Percentiles rank a stretch among this genome's conserved stretches.
Evolutionary conservation across 441 rosid genomes (phyloP).

Genomic region (Populus hybrid): DNA sequence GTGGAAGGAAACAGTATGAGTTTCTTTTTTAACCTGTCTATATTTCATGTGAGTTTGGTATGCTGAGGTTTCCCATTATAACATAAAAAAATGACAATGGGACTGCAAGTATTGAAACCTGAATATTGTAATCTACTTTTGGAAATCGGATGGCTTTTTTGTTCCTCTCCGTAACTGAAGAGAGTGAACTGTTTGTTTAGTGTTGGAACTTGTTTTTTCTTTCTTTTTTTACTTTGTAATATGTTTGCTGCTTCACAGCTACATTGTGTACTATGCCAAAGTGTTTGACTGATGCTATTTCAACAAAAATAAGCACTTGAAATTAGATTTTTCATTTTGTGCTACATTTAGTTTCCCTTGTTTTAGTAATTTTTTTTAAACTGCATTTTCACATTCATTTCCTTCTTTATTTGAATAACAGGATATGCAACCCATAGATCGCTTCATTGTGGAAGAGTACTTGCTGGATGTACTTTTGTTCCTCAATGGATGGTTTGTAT

Average conservation of each 20-base stretch:
- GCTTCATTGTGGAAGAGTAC: conserved; percentile 94
- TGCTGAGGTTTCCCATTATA: background rate
- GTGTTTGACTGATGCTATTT: background rate
- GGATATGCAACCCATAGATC: conserved; percentile 96
- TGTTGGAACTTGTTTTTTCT: background rate
- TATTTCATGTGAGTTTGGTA: background rate
- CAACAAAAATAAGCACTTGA: background rate
- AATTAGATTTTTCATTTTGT: background rate
- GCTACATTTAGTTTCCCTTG: background rate
- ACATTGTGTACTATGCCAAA: background rate
- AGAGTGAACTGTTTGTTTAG: background rate
- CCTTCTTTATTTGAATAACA: conserved; percentile 32
- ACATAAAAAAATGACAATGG: background rate
- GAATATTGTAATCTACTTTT: background rate
- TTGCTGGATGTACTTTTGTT: conserved; percentile 90
- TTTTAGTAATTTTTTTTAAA: background rate
- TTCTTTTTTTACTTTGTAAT: background rate
- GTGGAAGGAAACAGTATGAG: background rate
- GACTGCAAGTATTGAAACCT: background rate
- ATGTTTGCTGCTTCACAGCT: background rate
- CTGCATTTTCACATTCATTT: conserved; percentile 10
- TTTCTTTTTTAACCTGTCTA: too few species aligned
- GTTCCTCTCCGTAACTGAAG: background rate
- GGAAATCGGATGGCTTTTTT: background rate
- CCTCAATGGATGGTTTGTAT: conserved; percentile 95